A percentile compares a stretch with the other conserved stretches of the same genome.
Evolutionary conservation across 129 eudicot genomes (phyloP).

Genomic region (Solidago caesia): DNA sequence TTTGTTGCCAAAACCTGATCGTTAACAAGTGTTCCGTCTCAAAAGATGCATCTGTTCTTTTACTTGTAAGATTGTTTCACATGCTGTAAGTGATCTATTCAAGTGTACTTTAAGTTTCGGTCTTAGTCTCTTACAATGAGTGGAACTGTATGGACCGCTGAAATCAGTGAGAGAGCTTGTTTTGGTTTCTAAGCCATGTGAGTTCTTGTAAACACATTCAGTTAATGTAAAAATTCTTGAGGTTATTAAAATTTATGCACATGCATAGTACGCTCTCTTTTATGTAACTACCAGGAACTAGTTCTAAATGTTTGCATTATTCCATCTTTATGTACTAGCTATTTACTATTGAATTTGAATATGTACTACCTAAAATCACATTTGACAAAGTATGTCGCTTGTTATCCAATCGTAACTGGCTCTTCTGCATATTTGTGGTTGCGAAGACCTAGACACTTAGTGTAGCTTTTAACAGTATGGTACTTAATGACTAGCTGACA

Average conservation of each 20-base stretch:
- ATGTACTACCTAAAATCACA: neutral
- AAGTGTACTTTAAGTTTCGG: conserved; percentile 6
- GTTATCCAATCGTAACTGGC: neutral
- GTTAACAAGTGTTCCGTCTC: neutral
- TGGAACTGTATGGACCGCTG: conserved; percentile 5
- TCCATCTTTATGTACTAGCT: conserved; percentile 16
- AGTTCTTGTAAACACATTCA: neutral
- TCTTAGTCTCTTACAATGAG: neutral
- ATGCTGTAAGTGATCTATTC: conserved; percentile 2
- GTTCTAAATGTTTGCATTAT: conserved; percentile 10
- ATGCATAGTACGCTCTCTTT: conserved; percentile 23
- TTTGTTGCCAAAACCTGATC: conserved; percentile 2
- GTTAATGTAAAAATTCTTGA: neutral
- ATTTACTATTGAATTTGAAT: conserved; percentile 6
- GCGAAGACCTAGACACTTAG: conserved; percentile 14
- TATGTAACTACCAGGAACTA: conserved; percentile 2
- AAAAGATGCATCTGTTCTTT: neutral
- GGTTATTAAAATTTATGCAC: conserved; percentile 10
- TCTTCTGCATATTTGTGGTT: conserved; percentile 1
- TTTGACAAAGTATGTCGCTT: neutral
- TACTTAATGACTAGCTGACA: conserved; percentile 15
- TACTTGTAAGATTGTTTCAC: neutral
- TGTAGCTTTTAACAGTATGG: neutral
- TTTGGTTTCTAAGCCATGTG: conserved; percentile 21
- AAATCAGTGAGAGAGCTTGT: neutral